Evolutionary conservation across 1,139 yeast genomes (phyloP).

Genomic region (Ashbya aceris): DNA sequence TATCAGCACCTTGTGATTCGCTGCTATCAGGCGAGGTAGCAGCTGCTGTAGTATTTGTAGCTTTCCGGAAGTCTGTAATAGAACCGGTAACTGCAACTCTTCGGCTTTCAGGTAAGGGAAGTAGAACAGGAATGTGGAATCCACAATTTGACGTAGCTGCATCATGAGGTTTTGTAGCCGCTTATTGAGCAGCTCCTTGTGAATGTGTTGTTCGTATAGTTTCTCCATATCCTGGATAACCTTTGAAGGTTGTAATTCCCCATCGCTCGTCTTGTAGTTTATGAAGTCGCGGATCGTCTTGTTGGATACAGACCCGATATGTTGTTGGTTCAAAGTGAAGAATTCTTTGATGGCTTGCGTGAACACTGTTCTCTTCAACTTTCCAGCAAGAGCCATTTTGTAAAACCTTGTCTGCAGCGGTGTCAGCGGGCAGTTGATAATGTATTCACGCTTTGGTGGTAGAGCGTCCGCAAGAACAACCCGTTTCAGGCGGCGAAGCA

Average conservation of each 20-base stretch:
- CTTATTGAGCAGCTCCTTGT: slow-evolving; percentile 34
- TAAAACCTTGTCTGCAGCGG: slow-evolving; percentile 57
- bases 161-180: slow-evolving; percentile 59
- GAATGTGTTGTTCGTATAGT: slow-evolving; percentile 21
- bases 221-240: slow-evolving; percentile 21
- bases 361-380: slow-evolving; percentile 35
- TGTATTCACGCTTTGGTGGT: slow-evolving; percentile 86
- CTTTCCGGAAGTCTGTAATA: slow-evolving; percentile 55
- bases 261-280: slow-evolving; percentile 20
- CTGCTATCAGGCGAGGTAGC: slow-evolving; percentile 37
- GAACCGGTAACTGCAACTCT: slow-evolving; percentile 32
- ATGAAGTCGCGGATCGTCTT: slow-evolving; percentile 37
- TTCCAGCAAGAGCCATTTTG: slow-evolving; percentile 44
- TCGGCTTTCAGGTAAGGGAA: slow-evolving; percentile 56
- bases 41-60: slow-evolving; percentile 60
- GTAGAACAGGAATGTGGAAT: slow-evolving; percentile 75
- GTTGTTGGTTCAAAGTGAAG: slow-evolving; percentile 32
- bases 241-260: slow-evolving; percentile 9
- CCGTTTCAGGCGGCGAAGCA: slow-evolving; percentile 69
- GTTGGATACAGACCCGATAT: slow-evolving; percentile 26
- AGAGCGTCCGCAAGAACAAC: slow-evolving; percentile 52
- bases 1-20: slow-evolving; percentile 60
- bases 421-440: slow-evolving; percentile 64
- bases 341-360: slow-evolving; percentile 40
- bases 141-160: slow-evolving; percentile 78